Evolutionary conservation across 2,329 filamentous ascomycete species (phyloP), one percentile per base, ranked within the genome.

Genomic region (Aplosporella prunicola): DNA sequence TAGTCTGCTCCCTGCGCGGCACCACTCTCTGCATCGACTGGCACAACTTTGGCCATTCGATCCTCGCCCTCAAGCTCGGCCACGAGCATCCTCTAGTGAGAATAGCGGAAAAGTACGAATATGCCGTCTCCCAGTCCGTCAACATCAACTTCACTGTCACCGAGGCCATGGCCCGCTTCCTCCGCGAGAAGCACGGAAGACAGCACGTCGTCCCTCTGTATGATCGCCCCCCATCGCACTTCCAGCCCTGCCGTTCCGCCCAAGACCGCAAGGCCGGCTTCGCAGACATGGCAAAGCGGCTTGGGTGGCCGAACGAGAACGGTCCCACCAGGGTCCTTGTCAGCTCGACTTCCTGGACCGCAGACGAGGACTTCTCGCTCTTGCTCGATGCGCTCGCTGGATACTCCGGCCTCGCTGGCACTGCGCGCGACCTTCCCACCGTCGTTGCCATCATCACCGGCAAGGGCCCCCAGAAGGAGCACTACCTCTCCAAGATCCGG

Each of bases 11-110:
- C 48, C 58, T 93, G 34, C 80, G 91, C 33, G 80, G 84, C 48
- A 93, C 84, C 25, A 75, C 76, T 40, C 72, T 98, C 4, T 71
- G 96, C 43, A 82, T 96, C 39, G 91, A 98, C 66, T 98, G 91
- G 91, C 91, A 98, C 67, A 98, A 98, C 62, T 96, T 95, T 60
- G 91, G 89, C 48, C 94, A 89, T 70, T 89, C 86, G 7, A 93
- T 98, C 49, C 75, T 98, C 3, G 82, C 72, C 2, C 60, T 81
- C 32, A 80, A 78, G 44, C 64, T 82, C 1, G 74, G 76, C 1
- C 45, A 62, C 2, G 59, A 55, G 5, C 84, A 93, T 52, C 81
- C 80, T 0, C 72, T 95, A n/a, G 86, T 95, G 7, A 69, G 63
- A 18, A 55, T 93, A 7, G 83, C 89, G 16, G 78, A 77, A 45